Base-by-base conservation (phyloP, 441 rosid species). In the Mallotus repandus region DNA sequence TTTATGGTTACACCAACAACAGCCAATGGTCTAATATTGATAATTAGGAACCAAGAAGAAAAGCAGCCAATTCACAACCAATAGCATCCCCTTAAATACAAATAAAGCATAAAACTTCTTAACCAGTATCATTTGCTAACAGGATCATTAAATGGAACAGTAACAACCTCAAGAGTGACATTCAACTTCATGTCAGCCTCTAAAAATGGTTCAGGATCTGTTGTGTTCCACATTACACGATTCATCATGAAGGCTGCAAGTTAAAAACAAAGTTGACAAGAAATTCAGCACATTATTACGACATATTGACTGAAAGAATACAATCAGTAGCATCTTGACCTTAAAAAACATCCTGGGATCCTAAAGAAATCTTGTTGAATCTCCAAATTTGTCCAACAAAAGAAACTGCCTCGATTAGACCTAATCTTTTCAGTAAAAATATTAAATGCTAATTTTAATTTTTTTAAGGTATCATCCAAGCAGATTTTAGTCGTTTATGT, bases 151-250 rank as follows among this genome's bases (percentile, higher is more conserved):
- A 71, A 13, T 29, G 63, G 61, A 68, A 58, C 15, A 63, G 65
- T 54, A 49, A 68, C 71, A 68, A 93, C 98, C 98, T 93, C 97
- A 50, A 93, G 88, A 72, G 78, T 76, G 73, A 91, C 82, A 73
- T 83, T 78, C 81, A 93, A 73, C 72, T 81, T 85, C 80, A 91
- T 89, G 38, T 93, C 87, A 69, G 86, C 86, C 88, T 91, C 96
- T 86, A 93, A 68, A 82, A 86, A 87, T 5, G 89, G 80, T 56
- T 87, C 91, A 66, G 89, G 78, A 77, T 68, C 83, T 75, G 71
- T 81, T 63, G 82, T 81, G 76, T 80, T 76, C 98, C 98, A 93
- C 8, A 86, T 86, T 84, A 93, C 87, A 46, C 77, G 87, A 81
- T 89, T 91, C 76, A 66, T 76, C 97, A 93, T 86, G 63, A 74